Base-by-base conservation (phyloP, 306 rosid species). In the Acacia confusa region DNA sequence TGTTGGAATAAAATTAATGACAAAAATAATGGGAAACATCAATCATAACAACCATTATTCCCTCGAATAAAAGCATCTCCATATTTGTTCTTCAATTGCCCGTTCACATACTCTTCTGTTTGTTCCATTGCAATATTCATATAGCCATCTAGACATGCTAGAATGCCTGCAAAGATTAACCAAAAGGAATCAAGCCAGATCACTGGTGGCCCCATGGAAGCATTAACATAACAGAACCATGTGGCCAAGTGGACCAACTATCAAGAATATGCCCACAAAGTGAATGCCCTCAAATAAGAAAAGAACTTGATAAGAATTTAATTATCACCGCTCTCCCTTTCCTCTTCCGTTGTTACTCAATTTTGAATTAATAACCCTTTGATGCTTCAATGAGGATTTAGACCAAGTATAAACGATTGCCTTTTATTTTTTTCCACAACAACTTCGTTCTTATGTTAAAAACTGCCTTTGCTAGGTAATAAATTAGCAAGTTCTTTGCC, bases 71-170 rank as follows among this genome's bases (percentile, higher is more conserved):
- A 95, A 4, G 99, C 99, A 44, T 95, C 98, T 0, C 99, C 99
- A 70, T 95, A 95, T 75, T 95, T 95, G 84, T 95, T 95, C 81
- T 95, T 95, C 85, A 95, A 84, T 81, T 93, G 98, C 28, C 98
- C 99, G 27, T 93, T 95, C 14, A 92, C 98, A 24, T 95, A 95
- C 81, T 95, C 98, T 85, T 95, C 99, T 1, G 99, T 95, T 72
- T 95, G 99, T 86, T 95, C 99, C 99, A 95, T 95, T 57, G 99
- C 98, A 85, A 95, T 93, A 74, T 95, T 95, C 97, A 95, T 95
- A 86, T 95, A 95, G 71, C 99, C 99, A 87, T 95, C 97, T 32
- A 95, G 92, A 85, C 99, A 95, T 12, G 98, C 99, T 43, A 95
- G 90, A 77, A 95, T 95, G 84, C 99, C 97, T 93, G 89, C 85